Conservation (phyloP, 2,329 filamentous ascomycete genomes). For the Fusarium setosum region DNA sequence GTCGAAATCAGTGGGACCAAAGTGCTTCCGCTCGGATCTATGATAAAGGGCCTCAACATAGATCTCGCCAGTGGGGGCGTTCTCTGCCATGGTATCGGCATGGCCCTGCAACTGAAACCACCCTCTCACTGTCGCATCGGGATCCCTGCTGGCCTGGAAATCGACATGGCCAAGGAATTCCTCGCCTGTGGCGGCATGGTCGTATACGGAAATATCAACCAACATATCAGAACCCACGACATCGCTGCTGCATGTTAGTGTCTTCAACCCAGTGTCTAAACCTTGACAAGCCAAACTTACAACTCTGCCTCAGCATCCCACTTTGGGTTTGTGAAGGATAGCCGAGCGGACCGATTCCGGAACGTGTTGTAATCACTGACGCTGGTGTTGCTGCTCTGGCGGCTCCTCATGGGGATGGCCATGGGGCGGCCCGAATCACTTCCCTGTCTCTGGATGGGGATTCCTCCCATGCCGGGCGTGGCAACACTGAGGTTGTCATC, state of each 20-base stretch:
- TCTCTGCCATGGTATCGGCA: constrained; percentile 75
- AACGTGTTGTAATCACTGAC: constrained; percentile 73
- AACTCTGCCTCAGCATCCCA: constrained; percentile 98
- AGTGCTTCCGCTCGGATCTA: constrained; percentile 87
- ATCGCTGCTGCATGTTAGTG: constrained; percentile 70
- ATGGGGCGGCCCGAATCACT: constrained; percentile 87
- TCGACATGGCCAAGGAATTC: constrained; percentile 93
- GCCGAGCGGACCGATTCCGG: constrained; percentile 66
- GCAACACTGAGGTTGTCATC: constrained; percentile 62
- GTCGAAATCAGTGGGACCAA: constrained; percentile 94
- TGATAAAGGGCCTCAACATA: constrained; percentile 89
- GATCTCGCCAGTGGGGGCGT: constrained; percentile 86
- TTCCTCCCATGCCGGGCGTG: constrained; percentile 63
- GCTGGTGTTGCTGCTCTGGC: constrained; percentile 96
- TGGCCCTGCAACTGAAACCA: constrained; percentile 89
- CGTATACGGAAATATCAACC: constrained; percentile 94
- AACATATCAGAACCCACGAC: constrained; percentile 92
- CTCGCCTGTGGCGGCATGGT: constrained; percentile 81
- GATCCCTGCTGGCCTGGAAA: constrained; percentile 75
- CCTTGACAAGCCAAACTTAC: constrained; percentile 66
- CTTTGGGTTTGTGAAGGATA: constrained; percentile 81
- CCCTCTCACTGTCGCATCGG: constrained; percentile 77
- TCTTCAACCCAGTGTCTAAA: background rate
- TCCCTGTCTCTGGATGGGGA: constrained; percentile 75
- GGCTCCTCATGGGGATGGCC: constrained; percentile 96